Evolutionary conservation across 768 basidiomycete species (phyloP).

Genomic region (Amyloporia xantha): DNA sequence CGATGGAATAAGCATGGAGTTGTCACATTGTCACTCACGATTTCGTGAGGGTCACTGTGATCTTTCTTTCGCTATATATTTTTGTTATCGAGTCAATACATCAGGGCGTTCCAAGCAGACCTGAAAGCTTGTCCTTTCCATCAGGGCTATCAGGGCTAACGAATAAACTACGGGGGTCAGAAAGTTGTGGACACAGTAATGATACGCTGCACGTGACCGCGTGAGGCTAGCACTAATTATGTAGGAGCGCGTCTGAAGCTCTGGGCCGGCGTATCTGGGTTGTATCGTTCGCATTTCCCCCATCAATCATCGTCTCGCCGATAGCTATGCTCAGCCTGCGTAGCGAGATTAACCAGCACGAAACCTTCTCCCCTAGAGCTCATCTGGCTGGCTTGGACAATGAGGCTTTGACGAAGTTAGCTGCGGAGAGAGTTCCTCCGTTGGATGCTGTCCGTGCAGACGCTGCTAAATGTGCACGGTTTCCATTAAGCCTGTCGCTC

Average conservation of each 20-base stretch:
- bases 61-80: too few species aligned
- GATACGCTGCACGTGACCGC: neutral
- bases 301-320: neutral
- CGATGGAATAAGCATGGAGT: too few species aligned
- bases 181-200: too few species aligned
- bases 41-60: too few species aligned
- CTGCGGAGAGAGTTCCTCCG: neutral
- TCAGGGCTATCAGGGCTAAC: too few species aligned
- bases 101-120: too few species aligned
- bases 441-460: neutral
- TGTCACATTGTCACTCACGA: too few species aligned
- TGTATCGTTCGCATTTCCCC: neutral
- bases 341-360: neutral
- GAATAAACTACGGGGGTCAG: too few species aligned
- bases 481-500: neutral
- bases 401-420: neutral
- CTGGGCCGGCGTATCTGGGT: neutral
- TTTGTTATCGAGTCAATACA: too few species aligned
- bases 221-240: neutral
- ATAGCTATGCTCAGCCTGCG: neutral
- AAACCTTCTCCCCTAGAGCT: neutral
- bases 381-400: neutral
- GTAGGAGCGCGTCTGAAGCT: neutral
- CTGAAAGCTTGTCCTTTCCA: too few species aligned
- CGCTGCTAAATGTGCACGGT: neutral